Conservation (phyloP, 2,329 filamentous ascomycete species). For the Botrytis galanthina region DNA sequence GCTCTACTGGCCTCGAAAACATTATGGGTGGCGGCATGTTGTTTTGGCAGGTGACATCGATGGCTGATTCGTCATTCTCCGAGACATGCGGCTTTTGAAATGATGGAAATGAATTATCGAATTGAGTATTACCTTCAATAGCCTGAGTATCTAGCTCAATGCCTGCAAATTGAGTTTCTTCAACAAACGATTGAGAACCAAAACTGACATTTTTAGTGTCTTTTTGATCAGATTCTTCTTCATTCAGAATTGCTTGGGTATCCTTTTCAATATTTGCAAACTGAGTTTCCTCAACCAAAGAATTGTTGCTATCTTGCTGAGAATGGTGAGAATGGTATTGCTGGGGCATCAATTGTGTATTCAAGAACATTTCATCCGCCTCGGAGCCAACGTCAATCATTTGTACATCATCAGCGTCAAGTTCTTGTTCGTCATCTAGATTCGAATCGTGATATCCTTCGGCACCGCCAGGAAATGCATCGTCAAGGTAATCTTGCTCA, state of each 20-base stretch:
- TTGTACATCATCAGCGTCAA: not conserved
- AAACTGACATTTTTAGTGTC: not conserved
- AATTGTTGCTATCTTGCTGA: slow-evolving; percentile 5
- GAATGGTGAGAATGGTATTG: not conserved
- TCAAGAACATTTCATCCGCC: not conserved
- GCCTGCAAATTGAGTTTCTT: slow-evolving; percentile 29
- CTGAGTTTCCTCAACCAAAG: not conserved
- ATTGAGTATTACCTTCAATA: slow-evolving; percentile 6
- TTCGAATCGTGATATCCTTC: not conserved
- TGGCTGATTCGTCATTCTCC: not conserved
- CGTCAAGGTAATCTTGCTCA: not conserved
- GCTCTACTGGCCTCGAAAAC: not conserved
- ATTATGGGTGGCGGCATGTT: not conserved
- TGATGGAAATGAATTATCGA: not conserved
- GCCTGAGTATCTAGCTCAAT: slow-evolving; percentile 28
- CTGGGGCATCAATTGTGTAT: not conserved
- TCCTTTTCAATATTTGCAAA: slow-evolving; percentile 7
- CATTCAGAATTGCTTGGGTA: slow-evolving; percentile 4
- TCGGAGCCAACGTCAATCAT: not conserved
- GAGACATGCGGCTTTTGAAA: not conserved
- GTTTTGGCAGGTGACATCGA: not conserved
- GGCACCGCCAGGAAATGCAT: not conserved
- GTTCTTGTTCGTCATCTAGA: not conserved
- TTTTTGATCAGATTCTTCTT: not conserved
- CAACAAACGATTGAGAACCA: slow-evolving; percentile 23